Evolutionary conservation across 2,329 filamentous ascomycete species (phyloP), one percentile per base, ranked within the genome.

Genomic region (Alternaria consortialis): DNA sequence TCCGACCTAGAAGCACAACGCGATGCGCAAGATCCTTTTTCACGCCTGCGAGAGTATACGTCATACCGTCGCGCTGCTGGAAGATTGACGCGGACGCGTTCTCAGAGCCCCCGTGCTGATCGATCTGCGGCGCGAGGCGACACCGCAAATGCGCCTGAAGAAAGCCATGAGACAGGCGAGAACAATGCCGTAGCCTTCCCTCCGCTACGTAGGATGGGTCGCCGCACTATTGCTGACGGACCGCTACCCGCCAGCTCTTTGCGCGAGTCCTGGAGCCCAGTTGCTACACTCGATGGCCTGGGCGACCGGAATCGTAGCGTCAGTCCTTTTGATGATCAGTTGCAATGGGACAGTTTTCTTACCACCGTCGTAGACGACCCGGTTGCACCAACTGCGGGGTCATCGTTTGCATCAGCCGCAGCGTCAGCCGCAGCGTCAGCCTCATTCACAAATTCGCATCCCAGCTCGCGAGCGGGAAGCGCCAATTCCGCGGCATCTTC

Each of bases 291-390:
- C 1, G 90, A 96, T 77, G 93, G 93, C 4, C 85, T 97, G 15
- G 93, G 93, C 37, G 93, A 97, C 78, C 90, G 93, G 60, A 87
- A 92, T 64, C 88, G 93, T 68, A 97, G 93, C 77, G 81, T 92
- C n/a, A 93, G 90, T 73, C 90, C 90, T 6, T 81, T 83, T 52
- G 80, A 80, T 17, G 72, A 70, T 27, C 56, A 69, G 43, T 85
- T 87, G 64, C 84, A 85, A 51, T 97, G 94, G 94, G 90, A 94
- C 61, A 92, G 89, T 3, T 87, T 97, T 54, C 83, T 93, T 58
- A 90, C 86, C 7, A 96, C 92, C 0, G 86, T 97, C 62, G 90
- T 91, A 0, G 92, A 92, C 0, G 93, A 97, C 75, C 88, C 90
- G 15, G 90, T 92, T 63, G 86, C 92, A 3, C 92, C 93, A 0